phyloP scores from a whole-genome alignment of 2,329 filamentous ascomycete genomes.

The Trichoderma guizhouense region DNA sequence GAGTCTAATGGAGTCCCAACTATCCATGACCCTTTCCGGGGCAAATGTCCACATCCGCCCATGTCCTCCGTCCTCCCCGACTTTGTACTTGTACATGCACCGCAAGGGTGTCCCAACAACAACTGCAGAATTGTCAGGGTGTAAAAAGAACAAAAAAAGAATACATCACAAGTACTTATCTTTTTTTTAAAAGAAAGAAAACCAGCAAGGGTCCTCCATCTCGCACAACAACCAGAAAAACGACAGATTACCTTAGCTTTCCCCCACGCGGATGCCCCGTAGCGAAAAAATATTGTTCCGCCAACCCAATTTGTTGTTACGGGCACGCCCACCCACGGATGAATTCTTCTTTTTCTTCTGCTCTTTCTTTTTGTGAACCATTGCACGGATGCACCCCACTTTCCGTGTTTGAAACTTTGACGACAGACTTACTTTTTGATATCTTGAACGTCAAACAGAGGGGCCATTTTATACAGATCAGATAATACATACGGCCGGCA shows the following conservation, averaged over 20 bases:
- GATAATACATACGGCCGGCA: neutral
- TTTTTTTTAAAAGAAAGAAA: neutral
- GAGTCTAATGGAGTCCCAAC: neutral
- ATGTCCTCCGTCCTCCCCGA: neutral
- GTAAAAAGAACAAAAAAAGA: neutral
- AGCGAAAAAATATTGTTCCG: neutral
- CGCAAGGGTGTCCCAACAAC: neutral
- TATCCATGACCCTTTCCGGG: neutral
- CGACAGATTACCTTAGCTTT: neutral
- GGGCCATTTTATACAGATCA: neutral
- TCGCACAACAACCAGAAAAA: neutral
- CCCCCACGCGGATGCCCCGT: neutral
- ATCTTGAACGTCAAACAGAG: neutral
- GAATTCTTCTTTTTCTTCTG: neutral
- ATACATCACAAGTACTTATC: neutral
- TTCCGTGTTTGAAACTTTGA: neutral
- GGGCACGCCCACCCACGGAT: neutral
- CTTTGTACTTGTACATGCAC: neutral
- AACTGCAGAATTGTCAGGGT: neutral
- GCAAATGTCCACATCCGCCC: neutral
- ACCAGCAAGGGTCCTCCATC: neutral
- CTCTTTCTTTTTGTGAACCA: neutral
- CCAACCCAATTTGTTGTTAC: neutral
- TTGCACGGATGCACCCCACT: neutral
- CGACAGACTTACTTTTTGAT: neutral